Percentiles rank a stretch among this genome's conserved stretches.
phyloP scores from a whole-genome alignment of 2,329 filamentous ascomycete species.

The Chaetomium globosum region DNA sequence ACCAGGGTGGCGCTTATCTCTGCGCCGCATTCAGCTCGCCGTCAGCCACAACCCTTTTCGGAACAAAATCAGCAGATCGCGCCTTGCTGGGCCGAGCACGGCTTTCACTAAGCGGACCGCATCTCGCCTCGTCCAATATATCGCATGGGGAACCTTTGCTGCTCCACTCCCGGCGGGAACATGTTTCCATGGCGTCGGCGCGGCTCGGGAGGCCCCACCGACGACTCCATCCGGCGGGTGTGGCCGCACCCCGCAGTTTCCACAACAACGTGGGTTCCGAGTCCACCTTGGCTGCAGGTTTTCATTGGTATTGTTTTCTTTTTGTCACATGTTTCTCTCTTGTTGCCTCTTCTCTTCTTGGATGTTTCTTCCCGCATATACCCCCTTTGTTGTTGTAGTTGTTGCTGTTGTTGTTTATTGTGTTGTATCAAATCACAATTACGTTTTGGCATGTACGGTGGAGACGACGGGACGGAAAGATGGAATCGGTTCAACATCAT shows the following conservation, averaged over 20 bases:
- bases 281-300: not conserved
- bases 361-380: conserved; percentile 22
- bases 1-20: not conserved
- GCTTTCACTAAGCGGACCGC: not conserved
- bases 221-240: conserved; percentile 7
- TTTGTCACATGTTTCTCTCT: conserved; percentile 3
- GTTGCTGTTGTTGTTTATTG: conserved; percentile 7
- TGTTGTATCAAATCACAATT: conserved; percentile 17
- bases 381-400: conserved; percentile 15
- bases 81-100: conserved; percentile 1
- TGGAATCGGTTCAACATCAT: conserved; percentile 14
- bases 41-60: conserved; percentile 13
- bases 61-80: not conserved
- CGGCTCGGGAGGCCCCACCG: not conserved
- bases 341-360: not conserved
- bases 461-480: not conserved
- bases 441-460: conserved; percentile 21
- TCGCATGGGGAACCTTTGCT: not conserved
- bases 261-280: conserved; percentile 10
- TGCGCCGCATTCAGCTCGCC: conserved; percentile 20
- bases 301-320: not conserved
- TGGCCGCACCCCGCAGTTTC: conserved; percentile 11
- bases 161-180: not conserved
- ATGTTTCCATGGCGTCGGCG: not conserved
- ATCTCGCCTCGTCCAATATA: not conserved